Base-by-base conservation (phyloP, 208 protist species). In the Wallacemonas sp. region DNA sequence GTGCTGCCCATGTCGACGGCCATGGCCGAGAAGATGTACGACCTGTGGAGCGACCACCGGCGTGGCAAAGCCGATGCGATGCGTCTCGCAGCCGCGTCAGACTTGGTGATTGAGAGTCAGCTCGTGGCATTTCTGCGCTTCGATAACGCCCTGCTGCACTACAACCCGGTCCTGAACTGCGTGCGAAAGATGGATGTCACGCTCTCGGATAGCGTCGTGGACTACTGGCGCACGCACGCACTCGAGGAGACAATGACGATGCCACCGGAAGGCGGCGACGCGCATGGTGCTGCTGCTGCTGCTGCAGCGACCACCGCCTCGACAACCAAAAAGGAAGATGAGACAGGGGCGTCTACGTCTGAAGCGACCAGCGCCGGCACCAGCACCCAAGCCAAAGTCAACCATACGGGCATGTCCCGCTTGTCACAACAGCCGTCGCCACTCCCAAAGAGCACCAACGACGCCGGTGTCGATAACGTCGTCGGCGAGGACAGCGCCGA, bases 101-200 rank as follows among this genome's bases (percentile, higher is more conserved):
- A 94, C 63, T 86, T 85, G 63, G 73, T 94, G 27, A 41, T 94
- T 2, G 70, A 71, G 48, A 70, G 76, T 19, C 74, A 88, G 54
- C 65, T 94, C 1, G 64, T 81, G 23, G 65, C 76, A 66, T 94
- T 87, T 30, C 75, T 81, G 17, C 68, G 64, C 34, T 54, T 85
- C 12, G 74, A 82, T 49, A 71, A 34, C 19, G 41, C 72, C 14
- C 6, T 49, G 61, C 44, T 65, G 9, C 39, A 65, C 39, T 65
- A 48, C 61, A 41, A 43, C 44, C 38, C 41, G 2, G 27, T 52
- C 61, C 11, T 32, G 11, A 43, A 52, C 33, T 29, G 61, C 61
- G 74, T 17, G 63, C 74, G 2, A 56, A 71, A 41, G 52, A 41
- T 79, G 63, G 71, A 77, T 36, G 70, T 71, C 21, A 74, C 70